Base-by-base conservation (phyloP, 176 grass and related monocot species). In the Carex parvula region DNA sequence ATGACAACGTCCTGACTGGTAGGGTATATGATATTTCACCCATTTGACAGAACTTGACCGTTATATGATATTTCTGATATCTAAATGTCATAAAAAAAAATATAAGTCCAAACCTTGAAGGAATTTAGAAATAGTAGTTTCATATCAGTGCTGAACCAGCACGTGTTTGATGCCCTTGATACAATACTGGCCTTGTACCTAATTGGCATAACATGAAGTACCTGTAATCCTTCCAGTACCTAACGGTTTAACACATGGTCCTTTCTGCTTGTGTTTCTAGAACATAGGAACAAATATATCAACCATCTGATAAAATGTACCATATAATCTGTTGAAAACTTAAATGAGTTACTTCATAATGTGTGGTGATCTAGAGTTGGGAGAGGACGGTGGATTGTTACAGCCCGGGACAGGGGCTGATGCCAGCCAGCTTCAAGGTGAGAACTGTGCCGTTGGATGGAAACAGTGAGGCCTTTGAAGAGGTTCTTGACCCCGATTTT, bases 391-490 rank as follows among this genome's bases (percentile, higher is more conserved):
- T 98, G 64, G 96, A 95, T 88, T 99, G 87, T 86, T 95, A 99
- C 84, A 93, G 96, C 84, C 91, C 96, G 71, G 91, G 93, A 66
- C 96, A 93, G 62, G 93, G 96, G 17, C 79, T 98, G 80, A 99
- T 99, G 96, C 91, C 96, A 85, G 96, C 89, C 90, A 99, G 96
- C 88, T 99, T 99, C 61, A 99, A 95, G 92, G 93, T 95, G 69
- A 88, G 91, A 93, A 89, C 96, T 21, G 86, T 99, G 80, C 91
- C 96, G 68, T 87, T 99, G 84, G 93, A 95, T 87, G 93, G 96
- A 93, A 99, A 85, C 71, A 95, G 91, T 69, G 93, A 95, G 91
- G 85, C 91, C 67, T 92, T 95, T 90, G 93, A 99, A 87, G 96
- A 99, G 83, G 88, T 99, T 81, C 91, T 99, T 83, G 93, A 95